phyloP scores from a whole-genome alignment of 805 yeast species.

The Saturnispora gosingensis region DNA sequence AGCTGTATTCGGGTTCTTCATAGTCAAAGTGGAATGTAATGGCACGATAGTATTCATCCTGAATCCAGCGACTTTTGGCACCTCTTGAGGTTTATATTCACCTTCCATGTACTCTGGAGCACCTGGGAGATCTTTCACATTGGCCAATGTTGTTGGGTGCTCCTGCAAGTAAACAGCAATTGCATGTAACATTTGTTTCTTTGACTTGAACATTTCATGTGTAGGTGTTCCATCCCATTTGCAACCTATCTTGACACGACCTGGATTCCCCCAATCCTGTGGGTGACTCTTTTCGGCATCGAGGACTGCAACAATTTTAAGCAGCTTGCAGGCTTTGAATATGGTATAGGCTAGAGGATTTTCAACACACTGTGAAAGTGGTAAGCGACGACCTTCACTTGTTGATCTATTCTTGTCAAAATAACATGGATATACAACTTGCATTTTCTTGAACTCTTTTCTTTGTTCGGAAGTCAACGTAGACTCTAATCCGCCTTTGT shows the following conservation, averaged over 20 bases:
- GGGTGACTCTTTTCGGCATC: constrained; percentile 89
- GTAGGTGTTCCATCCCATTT: constrained; percentile 39
- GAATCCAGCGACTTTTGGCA: constrained; percentile 80
- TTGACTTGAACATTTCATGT: constrained; percentile 33
- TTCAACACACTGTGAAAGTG: constrained; percentile 56
- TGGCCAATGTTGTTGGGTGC: constrained; percentile 60
- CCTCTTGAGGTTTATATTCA: constrained; percentile 43
- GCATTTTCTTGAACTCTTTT: constrained; percentile 59
- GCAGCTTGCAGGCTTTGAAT: constrained; percentile 51
- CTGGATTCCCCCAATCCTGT: constrained; percentile 95
- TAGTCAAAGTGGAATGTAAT: constrained; percentile 66
- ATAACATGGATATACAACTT: constrained; percentile 82
- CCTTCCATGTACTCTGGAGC: constrained; percentile 50
- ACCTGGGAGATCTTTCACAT: constrained; percentile 55
- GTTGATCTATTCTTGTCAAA: constrained; percentile 73
- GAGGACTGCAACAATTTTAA: constrained; percentile 32
- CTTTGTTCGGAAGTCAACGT: constrained; percentile 39
- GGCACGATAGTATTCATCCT: constrained; percentile 84
- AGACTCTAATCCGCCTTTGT: not conserved
- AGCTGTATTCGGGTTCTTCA: constrained; percentile 79
- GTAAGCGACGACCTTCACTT: constrained; percentile 77
- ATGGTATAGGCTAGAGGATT: constrained; percentile 84
- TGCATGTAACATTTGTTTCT: constrained; percentile 54
- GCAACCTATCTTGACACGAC: constrained; percentile 75
- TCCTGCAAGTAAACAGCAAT: constrained; percentile 52